Percentiles rank a stretch among this genome's conserved stretches.
Conservation (phyloP, 805 yeast species). For the Brettanomyces naardenensis region DNA sequence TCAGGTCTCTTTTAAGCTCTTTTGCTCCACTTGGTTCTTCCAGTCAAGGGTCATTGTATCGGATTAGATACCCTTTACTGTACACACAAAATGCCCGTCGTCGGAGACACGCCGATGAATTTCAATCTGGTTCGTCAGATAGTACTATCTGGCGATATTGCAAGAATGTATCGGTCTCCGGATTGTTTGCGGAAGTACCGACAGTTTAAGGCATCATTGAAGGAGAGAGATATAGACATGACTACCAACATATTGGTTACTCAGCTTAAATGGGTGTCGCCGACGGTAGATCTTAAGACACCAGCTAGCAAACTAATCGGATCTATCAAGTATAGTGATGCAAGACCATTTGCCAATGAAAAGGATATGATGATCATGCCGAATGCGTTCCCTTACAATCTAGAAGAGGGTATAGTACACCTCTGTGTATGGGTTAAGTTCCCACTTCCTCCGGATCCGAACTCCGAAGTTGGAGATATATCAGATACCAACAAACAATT, state of each 20-base stretch:
- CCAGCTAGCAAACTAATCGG: constrained; percentile 5
- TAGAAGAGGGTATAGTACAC: constrained; percentile 44
- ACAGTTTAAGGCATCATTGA: constrained; percentile 35
- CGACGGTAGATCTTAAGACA: constrained; percentile 11
- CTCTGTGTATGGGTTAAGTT: constrained; percentile 63
- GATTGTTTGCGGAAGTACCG: constrained; percentile 36
- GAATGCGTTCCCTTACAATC: constrained; percentile 65
- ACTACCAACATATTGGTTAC: constrained; percentile 39
- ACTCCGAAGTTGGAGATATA: constrained; percentile 44
- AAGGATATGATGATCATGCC: constrained; percentile 37
- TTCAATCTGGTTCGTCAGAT: constrained; percentile 38
- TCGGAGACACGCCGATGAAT: constrained; percentile 28
- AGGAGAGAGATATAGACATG: constrained; percentile 29
- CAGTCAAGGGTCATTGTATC: too few relatives aligned
- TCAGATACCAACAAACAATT: constrained; percentile 30
- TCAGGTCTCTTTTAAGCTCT: too few relatives aligned
- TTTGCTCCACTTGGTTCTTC: too few relatives aligned
- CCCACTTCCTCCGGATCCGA: constrained; percentile 43
- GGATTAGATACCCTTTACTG: too few relatives aligned
- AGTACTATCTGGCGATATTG: constrained; percentile 34
- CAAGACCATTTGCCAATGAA: constrained; percentile 32
- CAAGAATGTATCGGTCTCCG: constrained; percentile 40
- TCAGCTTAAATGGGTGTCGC: constrained; percentile 44
- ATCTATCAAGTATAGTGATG: constrained; percentile 24
- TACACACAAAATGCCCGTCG: too few relatives aligned